Evolutionary conservation across 805 yeast genomes (phyloP), one percentile per base, ranked within the genome.

Genomic region (Blastobotrys mokoenaii): DNA sequence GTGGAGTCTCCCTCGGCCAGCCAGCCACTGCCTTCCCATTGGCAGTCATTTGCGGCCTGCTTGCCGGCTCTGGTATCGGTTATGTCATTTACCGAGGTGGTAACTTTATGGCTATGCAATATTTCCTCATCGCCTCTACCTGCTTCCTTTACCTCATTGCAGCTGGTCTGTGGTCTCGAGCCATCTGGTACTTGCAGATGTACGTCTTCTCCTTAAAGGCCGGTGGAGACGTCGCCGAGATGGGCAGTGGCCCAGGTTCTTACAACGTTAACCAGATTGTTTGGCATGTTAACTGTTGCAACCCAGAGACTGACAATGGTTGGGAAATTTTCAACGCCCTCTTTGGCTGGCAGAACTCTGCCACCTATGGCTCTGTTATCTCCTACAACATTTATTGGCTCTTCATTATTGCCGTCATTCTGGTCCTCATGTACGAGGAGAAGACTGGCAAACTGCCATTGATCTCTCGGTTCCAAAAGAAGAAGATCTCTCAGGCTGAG

Each of bases 221-320:
- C 31, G 97, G 97, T 63, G 96, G 96, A 69, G 97, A 90, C 69
- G 96, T 94, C 20, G 76, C 96, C 33, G 97, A 90, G 67, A 69
- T 73, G 56, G 97, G 97, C 58, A 73, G 81, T 45, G 98, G 98
- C 55, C 90, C 95, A 37, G 98, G 98, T 62, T 82, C 97, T 20
- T 90, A 90, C 68, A 81, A 90, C 66, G 77, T 90, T 58, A 58
- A 71, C 42, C 75, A 74, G 59, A 68, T 84, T 11, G 96, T 90
- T 22, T 90, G 96, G 89, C 98, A 90, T 69, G 94, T 90, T 50
- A 88, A 90, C 74, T 90, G 97, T 70, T 90, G 97, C 72, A 88
- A 88, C 67, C 97, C 97, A 39, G 89, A 83, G 65, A 71, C 74
- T 48, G 90, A 83, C 67, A 80, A 82, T 56, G 97, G 97, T 70